phyloP scores from a whole-genome alignment of 441 rosid species.

The Biscutella laevigata region DNA sequence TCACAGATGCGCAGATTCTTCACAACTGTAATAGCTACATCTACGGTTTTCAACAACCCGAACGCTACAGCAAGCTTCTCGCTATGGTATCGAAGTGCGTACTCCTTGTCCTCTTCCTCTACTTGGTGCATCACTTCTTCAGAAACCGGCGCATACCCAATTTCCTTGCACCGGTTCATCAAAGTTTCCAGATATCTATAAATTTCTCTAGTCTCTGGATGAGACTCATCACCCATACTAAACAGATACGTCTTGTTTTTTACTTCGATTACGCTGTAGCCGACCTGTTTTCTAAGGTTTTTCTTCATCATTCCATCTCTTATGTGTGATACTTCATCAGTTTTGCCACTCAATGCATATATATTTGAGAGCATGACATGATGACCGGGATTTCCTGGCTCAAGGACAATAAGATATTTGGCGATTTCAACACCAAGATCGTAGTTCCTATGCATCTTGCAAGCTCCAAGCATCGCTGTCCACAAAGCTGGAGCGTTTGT shows the following conservation, averaged over 20 bases:
- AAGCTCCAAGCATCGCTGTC: conserved; percentile 94
- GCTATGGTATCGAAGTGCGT: conserved; percentile 69
- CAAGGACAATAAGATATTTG: conserved; percentile 53
- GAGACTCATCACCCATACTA: conserved; percentile 74
- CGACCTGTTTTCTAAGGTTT: conserved; percentile 62
- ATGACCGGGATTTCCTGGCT: conserved; percentile 79
- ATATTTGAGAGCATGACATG: conserved; percentile 80
- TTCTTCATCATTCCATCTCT: conserved; percentile 59
- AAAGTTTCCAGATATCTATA: conserved; percentile 55
- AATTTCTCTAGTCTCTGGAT: conserved; percentile 45
- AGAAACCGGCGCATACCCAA: conserved; percentile 49
- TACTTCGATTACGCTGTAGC: conserved; percentile 65
- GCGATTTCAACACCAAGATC: conserved; percentile 69
- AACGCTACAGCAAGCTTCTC: conserved; percentile 86
- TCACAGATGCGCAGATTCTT: conserved; percentile 80
- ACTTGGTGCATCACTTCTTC: conserved; percentile 72
- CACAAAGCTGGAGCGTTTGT: conserved; percentile 56
- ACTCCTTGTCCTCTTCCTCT: conserved; percentile 83
- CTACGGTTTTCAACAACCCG: conserved; percentile 51
- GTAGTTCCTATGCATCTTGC: conserved; percentile 82
- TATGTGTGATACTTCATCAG: conserved; percentile 54
- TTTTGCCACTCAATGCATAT: conserved; percentile 66
- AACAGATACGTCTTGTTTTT: conserved; percentile 51
- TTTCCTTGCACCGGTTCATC: conserved; percentile 58
- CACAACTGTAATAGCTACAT: conserved; percentile 39